phyloP scores from a whole-genome alignment of 2,329 filamentous ascomycete species.

The Colletotrichum spinosum region DNA sequence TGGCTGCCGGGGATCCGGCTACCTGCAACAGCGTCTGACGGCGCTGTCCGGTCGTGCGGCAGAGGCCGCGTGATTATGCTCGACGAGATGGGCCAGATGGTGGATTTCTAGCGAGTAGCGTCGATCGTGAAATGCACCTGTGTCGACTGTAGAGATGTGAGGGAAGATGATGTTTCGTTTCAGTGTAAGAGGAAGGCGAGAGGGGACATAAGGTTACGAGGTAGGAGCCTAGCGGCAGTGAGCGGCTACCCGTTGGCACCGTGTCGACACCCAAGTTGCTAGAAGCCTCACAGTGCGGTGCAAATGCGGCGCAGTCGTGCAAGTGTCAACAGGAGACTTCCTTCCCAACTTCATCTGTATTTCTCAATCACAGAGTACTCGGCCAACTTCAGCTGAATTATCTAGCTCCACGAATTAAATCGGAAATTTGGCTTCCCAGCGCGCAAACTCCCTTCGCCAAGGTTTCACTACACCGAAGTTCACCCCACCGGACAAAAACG shows the following conservation, averaged over 20 bases:
- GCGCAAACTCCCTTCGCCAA: conserved; percentile 18
- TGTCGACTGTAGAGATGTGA: conserved; percentile 1
- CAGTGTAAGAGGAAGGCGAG: conserved; percentile 20
- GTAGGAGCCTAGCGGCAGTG: conserved; percentile 27
- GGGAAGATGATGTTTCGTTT: conserved; percentile 12
- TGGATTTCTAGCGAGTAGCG: not conserved
- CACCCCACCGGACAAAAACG: conserved; percentile 6
- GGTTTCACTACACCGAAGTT: conserved; percentile 9
- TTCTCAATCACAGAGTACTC: not conserved
- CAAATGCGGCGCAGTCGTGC: conserved; percentile 4
- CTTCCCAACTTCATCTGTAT: conserved; percentile 10
- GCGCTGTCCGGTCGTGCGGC: conserved; percentile 1
- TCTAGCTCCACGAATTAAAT: conserved; percentile 21
- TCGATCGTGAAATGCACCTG: not conserved
- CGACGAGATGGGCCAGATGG: not conserved
- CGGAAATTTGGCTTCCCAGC: conserved; percentile 23
- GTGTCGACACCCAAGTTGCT: accelerated
- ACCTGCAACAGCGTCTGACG: not conserved
- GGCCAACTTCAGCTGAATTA: conserved; percentile 30
- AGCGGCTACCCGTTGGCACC: not conserved
- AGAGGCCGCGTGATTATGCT: conserved; percentile 8
- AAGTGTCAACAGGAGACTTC: not conserved
- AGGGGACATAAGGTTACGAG: conserved; percentile 10
- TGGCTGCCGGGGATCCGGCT: conserved; percentile 9
- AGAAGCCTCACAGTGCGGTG: conserved; percentile 9